Evolutionary conservation across 148 eudicot species (phyloP), one percentile per base, ranked within the genome.

Genomic region (Polygonum maritimum): DNA sequence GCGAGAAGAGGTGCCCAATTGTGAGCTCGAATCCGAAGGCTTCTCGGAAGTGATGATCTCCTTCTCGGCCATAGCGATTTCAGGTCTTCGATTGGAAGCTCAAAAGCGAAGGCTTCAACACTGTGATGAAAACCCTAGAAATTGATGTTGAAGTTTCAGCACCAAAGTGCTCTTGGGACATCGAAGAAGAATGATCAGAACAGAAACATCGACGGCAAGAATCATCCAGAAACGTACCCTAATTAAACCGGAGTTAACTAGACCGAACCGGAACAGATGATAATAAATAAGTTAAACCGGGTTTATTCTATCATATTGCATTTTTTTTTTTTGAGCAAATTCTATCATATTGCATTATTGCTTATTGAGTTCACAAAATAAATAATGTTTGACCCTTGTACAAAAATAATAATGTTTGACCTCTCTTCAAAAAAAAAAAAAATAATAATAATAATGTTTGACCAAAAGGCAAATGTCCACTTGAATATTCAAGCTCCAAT

Each of bases 21-120:
- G 75, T 6, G 54, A 44, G 38, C 75, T 36, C 1, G 49, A 44
- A 33, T 48, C 21, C 12, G 45, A n/a, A 69, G 49, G 13, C 49
- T 71, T 71, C 75, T 72, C 75, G 38, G 75, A 8, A 16, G 54
- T 72, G 54, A 72, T 12, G 35, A 72, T 72, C 21, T 21, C 54
- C 75, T 44, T 72, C 15, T 48, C 75, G 54, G 48, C 74, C 74
- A 71, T 71, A 36, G 71, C 15, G 44, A 33, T 65, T 36, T 14
- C 70, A 63, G 15, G 70, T 63, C 3, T 3, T 14, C 71, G 41
- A 31, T 63, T 63, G 33, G 26, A 21, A 2, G 63, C 33, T 57
- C 33, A 19, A 22, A 57, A 5, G 33, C 26, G 63, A 57, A 18
- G 5, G 60, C 26, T 60, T 60, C 67, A 60, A 15, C 36, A 26